These are phyloP conservation scores for Niebla homalea DNA, from an alignment of 495 filamentous ascomycete genomes.

Conservation along the genomic window DNA sequence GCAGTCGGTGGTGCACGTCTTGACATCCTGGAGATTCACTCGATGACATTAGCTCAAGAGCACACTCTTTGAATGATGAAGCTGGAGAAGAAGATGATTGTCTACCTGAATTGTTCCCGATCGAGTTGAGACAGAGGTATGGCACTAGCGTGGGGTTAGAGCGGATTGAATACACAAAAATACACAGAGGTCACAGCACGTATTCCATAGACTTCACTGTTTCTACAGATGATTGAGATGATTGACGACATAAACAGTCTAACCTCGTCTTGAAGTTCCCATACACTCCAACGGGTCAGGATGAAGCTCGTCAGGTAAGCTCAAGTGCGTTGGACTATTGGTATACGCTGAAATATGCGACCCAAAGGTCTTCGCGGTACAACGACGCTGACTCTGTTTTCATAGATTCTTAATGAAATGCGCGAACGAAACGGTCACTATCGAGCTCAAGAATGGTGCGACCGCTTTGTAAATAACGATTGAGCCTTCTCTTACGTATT, in stretches of 20 bases:
- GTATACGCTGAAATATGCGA: conserved; percentile 22
- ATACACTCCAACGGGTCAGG: conserved; percentile 21
- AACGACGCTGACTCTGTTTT: conserved; percentile 6
- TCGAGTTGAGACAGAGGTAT: too few species aligned
- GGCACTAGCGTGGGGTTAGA: too few species aligned
- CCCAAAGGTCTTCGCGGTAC: conserved; percentile 16
- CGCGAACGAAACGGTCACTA: conserved; percentile 89
- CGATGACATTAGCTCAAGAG: too few species aligned
- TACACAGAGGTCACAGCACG: too few species aligned
- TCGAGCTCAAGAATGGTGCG: conserved; percentile 94
- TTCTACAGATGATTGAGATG: too few species aligned
- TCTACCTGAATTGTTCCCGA: too few species aligned
- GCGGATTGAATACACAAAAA: too few species aligned
- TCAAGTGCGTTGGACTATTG: conserved; percentile 15
- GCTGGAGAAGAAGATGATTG: too few species aligned
- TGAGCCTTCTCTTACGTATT: conserved; percentile 1
- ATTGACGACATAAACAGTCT: too few species aligned
- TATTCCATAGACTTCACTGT: too few species aligned
- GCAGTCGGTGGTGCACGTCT: conserved; percentile 62
- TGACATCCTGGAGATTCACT: conserved; percentile 51
- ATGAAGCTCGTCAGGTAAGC: conserved; percentile 99
- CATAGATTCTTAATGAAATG: conserved; percentile 96
- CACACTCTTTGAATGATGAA: too few species aligned
- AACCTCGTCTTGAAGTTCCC: too few species aligned
- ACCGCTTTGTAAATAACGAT: conserved; percentile 1